phyloP scores from a whole-genome alignment of 495 filamentous ascomycete genomes.

The Hyaloscypha finlandica region DNA sequence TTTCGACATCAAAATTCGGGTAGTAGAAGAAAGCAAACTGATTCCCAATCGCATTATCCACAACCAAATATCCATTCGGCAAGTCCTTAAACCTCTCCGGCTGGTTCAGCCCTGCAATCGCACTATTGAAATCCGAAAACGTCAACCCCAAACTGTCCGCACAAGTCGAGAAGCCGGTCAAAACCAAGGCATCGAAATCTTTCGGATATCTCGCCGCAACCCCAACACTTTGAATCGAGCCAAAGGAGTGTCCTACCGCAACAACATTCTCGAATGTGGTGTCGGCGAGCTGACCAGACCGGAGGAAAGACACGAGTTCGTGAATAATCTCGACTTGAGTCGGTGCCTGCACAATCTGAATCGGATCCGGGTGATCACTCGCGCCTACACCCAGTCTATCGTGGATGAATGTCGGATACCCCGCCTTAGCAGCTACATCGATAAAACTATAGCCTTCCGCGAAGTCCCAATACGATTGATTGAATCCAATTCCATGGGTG shows the following conservation, averaged over 20 bases:
- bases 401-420: conserved; percentile 45
- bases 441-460: conserved; percentile 32
- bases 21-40: conserved; percentile 3
- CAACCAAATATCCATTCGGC: conserved; percentile 6
- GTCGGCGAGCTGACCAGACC: conserved; percentile 27
- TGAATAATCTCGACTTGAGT: conserved; percentile 42
- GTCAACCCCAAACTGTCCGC: conserved; percentile 12
- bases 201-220: conserved; percentile 33
- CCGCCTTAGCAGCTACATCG: conserved; percentile 36
- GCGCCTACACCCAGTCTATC: conserved; percentile 44
- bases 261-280: conserved; percentile 39
- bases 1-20: background rate
- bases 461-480: conserved; percentile 23
- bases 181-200: conserved; percentile 37
- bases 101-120: conserved; percentile 29
- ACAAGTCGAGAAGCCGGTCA: conserved; percentile 32
- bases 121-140: conserved; percentile 28
- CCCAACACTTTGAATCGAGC: conserved; percentile 33
- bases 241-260: conserved; percentile 44
- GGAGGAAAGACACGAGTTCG: conserved; percentile 36
- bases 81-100: conserved; percentile 20
- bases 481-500: conserved; percentile 20
- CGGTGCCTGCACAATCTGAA: conserved; percentile 40
- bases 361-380: conserved; percentile 41
- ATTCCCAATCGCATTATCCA: conserved; percentile 3